Evolutionary conservation across 345 rosid genomes (phyloP).

Genomic region (Melaleuca quinquenervia): DNA sequence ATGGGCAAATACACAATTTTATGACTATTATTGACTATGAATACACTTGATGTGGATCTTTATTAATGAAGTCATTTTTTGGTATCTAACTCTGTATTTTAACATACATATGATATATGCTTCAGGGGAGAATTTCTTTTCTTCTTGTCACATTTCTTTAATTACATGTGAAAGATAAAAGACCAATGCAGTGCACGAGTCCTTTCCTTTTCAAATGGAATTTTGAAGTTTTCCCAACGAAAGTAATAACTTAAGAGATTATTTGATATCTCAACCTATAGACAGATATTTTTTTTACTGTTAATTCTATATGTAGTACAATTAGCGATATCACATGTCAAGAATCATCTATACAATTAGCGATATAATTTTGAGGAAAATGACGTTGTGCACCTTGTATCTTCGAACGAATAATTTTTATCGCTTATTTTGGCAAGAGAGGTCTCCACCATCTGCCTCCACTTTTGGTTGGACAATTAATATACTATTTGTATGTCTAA

Average conservation of each 20-base stretch:
- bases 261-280: not conserved
- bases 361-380: too few relatives aligned
- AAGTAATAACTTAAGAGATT: not conserved
- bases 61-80: not conserved
- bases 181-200: not conserved
- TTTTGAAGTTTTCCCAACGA: not conserved
- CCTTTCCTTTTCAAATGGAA: not conserved
- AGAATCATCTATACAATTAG: not conserved
- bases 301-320: not conserved
- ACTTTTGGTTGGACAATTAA: too few relatives aligned
- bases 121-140: not conserved
- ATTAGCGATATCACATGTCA: not conserved
- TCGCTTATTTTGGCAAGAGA: too few relatives aligned
- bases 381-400: too few relatives aligned
- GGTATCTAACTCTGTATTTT: not conserved
- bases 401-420: too few relatives aligned
- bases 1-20: not conserved
- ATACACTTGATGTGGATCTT: not conserved
- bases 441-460: too few relatives aligned
- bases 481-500: too few relatives aligned
- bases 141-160: not conserved
- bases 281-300: not conserved
- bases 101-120: not conserved
- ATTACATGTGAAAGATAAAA: not conserved
- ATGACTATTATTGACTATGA: not conserved